Conservation (phyloP, 2,329 filamentous ascomycete genomes). For the Diaporthe helianthi region DNA sequence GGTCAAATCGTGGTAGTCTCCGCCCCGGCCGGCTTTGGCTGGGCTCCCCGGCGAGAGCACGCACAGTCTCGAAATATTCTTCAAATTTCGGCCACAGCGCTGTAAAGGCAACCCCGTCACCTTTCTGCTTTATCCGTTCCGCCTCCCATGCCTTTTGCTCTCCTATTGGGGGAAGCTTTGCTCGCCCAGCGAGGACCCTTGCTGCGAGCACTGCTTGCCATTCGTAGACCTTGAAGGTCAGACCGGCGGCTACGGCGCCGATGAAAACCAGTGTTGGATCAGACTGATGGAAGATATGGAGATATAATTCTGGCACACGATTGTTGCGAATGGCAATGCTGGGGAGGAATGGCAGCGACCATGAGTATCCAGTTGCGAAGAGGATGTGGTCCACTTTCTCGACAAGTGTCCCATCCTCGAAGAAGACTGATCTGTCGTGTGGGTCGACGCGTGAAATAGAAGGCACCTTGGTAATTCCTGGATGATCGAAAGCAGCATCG, state of each 20-base stretch:
- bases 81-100: constrained; percentile 67
- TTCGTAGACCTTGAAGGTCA: constrained; percentile 74
- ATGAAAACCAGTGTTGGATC: constrained; percentile 64
- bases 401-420: constrained; percentile 61
- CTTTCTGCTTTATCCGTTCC: constrained; percentile 58
- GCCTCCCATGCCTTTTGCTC: constrained; percentile 63
- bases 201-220: constrained; percentile 71
- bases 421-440: constrained; percentile 54
- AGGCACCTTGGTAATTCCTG: constrained; percentile 54
- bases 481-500: constrained; percentile 66
- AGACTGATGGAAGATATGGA: constrained; percentile 61
- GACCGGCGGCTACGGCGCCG: constrained; percentile 60
- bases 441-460: constrained; percentile 55
- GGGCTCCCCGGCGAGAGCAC: constrained; percentile 54
- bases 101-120: constrained; percentile 63
- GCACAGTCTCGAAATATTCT: constrained; percentile 66
- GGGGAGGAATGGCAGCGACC: constrained; percentile 67
- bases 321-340: constrained; percentile 59
- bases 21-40: constrained; percentile 52
- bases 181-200: constrained; percentile 61
- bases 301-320: constrained; percentile 61
- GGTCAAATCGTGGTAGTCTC: constrained; percentile 51
- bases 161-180: constrained; percentile 53
- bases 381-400: constrained; percentile 66
- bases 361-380: constrained; percentile 71